Base-by-base conservation (phyloP, 2,329 filamentous ascomycete species). In the Metarhizium humberi region DNA sequence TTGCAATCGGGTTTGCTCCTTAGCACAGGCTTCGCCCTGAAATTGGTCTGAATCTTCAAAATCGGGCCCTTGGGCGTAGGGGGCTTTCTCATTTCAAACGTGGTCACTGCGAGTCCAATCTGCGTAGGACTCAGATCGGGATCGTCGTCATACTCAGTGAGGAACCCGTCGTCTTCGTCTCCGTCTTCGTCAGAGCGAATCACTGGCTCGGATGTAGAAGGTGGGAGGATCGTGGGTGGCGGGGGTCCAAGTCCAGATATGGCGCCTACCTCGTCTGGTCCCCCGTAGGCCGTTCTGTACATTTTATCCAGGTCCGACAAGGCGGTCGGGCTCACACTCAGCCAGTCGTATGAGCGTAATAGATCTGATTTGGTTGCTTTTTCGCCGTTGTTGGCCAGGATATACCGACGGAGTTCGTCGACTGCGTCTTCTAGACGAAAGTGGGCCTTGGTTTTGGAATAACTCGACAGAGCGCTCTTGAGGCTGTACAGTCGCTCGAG, bases 401-500 rank as follows among this genome's bases (percentile, higher is more conserved):
- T 76, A 29, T 82, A 75, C 4, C 82, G 75, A 3, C 82, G 76
- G 42, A 87, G 73, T 64, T 84, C 82, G 64, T 86, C 81, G 50
- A 86, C 80, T 32, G 83, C 81, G 50, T 82, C 77, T 60, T 84
- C 80, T 8, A 86, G 73, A 11, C 77, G 73, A 36, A 71, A 64
- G 11, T 69, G 69, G 40, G 71, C 71, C 18, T 65, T 67, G 1
- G 73, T 75, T 56, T 73, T 73, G 4, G 78, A 75, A 65, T 85
- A 85, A 59, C 75, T 76, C 18, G 78, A 75, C 11, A 87, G 73
- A 1, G 81, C 80, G 50, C 75, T 74, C 66, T 85, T 85, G 70
- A 87, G 81, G 46, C 79, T 82, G 69, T 85, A 87, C 49, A 85
- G 67, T 51, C 81, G 75, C 66, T 87, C 84, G 11, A 86, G 74